Evolutionary conservation across 1,284 basidiomycete genomes (phyloP), one percentile per base, ranked within the genome.

Genomic region (Hemileccinum hortonii): DNA sequence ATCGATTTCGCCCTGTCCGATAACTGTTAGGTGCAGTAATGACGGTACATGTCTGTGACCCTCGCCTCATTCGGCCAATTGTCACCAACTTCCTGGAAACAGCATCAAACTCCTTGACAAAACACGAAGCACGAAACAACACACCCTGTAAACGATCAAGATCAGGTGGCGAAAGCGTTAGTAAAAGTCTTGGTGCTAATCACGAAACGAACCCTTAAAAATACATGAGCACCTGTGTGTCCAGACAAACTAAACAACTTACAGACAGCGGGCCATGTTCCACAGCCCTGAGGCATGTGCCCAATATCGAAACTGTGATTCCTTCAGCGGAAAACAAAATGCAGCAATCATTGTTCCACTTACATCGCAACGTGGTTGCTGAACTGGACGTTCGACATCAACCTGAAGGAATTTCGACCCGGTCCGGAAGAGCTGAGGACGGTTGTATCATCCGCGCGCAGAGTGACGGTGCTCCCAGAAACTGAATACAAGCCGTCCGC

Each of bases 1-100:
- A 66, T 89, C 86, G 22, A 87, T 76, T 65, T 89, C 82, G 1
- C 83, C 64, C 67, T 69, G 32, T 26, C 19, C 1, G 14, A 15
- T 12, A 33, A 24, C 15, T 0, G 6, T 60, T 5, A 46, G 44
- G 41, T 36, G 7, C 16, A 39, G 16, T 24, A 14, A 24, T 40
- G 22, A 32, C 30, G 8, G 26, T 5, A 26, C 26, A 26, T 26
- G 26, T 9, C 26, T 26, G 26, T 76, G 11, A 63, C 62, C 0
- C 68, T 45, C 0, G 64, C 61, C 15, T 40, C 32, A 32, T 54
- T 44, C 3, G 61, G 61, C 63, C 56, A 62, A 41, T 53, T 26
- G 10, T 5, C 18, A 53, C 59, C 63, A 2, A 56, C 39, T 47
- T 65, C 61, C 61, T 65, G 24, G 21, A 6, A 30, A 29, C 4